A percentile compares a stretch with the other conserved stretches of the same genome.
These are phyloP conservation scores for Liquidambar formosana DNA, from an alignment of 164 flowering plant species.

Conservation along the genomic window DNA sequence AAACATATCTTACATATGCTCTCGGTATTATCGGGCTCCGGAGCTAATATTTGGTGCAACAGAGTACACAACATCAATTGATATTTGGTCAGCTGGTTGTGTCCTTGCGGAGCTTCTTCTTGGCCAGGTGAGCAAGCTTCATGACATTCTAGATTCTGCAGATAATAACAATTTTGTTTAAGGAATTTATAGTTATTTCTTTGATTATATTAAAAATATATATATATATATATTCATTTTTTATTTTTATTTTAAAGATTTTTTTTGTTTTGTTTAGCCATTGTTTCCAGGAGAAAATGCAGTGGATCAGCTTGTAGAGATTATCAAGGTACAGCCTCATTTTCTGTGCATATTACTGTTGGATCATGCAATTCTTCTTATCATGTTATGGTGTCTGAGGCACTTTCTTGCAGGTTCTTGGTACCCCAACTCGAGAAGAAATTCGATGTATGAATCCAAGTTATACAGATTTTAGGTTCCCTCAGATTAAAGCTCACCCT, in stretches of 20 bases:
- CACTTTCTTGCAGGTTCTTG: slow-evolving; percentile 77
- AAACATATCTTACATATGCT: slow-evolving; percentile 93
- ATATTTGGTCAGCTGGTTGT: slow-evolving; percentile 99
- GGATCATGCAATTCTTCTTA: background rate
- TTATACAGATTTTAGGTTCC: slow-evolving; percentile 89
- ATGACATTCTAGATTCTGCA: background rate
- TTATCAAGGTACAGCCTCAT: slow-evolving; percentile 68
- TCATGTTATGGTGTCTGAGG: background rate
- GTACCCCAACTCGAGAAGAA: slow-evolving; percentile 97
- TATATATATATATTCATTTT: too few species aligned
- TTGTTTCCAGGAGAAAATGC: slow-evolving; percentile 97
- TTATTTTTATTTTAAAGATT: background rate
- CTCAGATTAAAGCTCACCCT: slow-evolving; percentile 95
- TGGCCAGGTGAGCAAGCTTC: slow-evolving; percentile 64
- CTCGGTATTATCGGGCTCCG: slow-evolving; percentile 93
- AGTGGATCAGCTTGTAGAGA: slow-evolving; percentile 94
- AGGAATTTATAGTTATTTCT: too few species aligned
- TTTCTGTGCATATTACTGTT: background rate
- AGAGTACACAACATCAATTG: slow-evolving; percentile 88
- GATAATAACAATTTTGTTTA: background rate
- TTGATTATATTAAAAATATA: background rate
- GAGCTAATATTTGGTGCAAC: slow-evolving; percentile 98
- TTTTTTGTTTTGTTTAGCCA: slow-evolving; percentile 47
- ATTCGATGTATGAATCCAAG: slow-evolving; percentile 96
- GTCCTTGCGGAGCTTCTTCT: slow-evolving; percentile 92